phyloP scores from a whole-genome alignment of 192 early-diverging fungal species.

The Phlyctochytrium arcticum region DNA sequence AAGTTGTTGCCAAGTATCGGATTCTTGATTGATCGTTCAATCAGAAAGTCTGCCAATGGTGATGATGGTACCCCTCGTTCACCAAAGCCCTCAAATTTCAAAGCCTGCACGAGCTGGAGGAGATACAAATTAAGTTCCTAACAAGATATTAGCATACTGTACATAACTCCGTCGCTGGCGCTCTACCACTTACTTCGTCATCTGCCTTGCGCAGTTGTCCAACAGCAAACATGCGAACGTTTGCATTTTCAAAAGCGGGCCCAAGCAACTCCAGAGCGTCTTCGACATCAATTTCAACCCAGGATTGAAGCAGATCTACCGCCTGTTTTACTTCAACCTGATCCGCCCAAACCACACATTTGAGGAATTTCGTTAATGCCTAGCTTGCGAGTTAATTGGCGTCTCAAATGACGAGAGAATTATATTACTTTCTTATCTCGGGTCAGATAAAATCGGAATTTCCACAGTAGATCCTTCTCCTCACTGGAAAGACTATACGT shows the following conservation, averaged over 20 bases:
- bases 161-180: not conserved
- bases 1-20: slow-evolving; percentile 88
- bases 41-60: slow-evolving; percentile 78
- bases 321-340: slow-evolving; percentile 88
- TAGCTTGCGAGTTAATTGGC: slow-evolving; percentile 25
- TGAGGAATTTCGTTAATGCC: slow-evolving; percentile 97
- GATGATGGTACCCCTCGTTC: slow-evolving; percentile 31
- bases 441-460: slow-evolving; percentile 93
- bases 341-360: slow-evolving; percentile 94
- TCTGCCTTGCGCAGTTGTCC: slow-evolving; percentile 82
- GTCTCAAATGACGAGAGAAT: not conserved
- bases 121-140: slow-evolving; percentile 92
- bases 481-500: slow-evolving; percentile 75
- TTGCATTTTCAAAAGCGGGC: slow-evolving; percentile 74
- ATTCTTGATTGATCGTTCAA: slow-evolving; percentile 81
- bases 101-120: slow-evolving; percentile 94
- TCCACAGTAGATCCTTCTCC: slow-evolving; percentile 97
- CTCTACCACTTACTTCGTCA: slow-evolving; percentile 66
- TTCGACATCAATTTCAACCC: slow-evolving; percentile 91
- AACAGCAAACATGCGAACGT: slow-evolving; percentile 86
- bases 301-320: slow-evolving; percentile 75
- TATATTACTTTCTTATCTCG: slow-evolving; percentile 75
- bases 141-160: not conserved
- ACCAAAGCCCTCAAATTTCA: slow-evolving; percentile 86
- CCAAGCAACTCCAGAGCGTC: slow-evolving; percentile 95